Evolutionary conservation across 768 basidiomycete genomes (phyloP), one percentile per base, ranked within the genome.

Genomic region (Pilatotrama ljubarskyi): DNA sequence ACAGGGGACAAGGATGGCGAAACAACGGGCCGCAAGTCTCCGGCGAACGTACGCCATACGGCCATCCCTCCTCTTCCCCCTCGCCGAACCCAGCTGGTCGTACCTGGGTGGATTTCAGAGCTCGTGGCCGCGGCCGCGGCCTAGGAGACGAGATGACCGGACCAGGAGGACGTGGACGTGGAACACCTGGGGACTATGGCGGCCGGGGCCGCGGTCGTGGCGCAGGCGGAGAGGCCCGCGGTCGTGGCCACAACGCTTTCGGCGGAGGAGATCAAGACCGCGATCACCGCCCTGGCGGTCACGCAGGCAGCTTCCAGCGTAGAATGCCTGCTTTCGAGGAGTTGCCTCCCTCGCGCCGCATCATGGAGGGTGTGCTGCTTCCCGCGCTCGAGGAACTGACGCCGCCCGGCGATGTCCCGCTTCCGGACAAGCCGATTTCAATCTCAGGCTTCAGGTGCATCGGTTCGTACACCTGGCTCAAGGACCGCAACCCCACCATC

Each of bases 381-480:
- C 51, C 62, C 9, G 57, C 65, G 4, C 11, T 63, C 11, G 26
- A 54, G 18, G 32, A 40, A 15, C 36, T 66, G 1, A 17, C 26
- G 13, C 54, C 25, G 18, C 62, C 62, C 3, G n/a, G n/a, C n/a
- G 51, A 52, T 37, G 56, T 38, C 22, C 17, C 40, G 24, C 9
- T 20, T 26, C 32, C 25, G 14, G 40, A 51, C 26, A 43, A 54
- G 41, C 46, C 46, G 42, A 58, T 61, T 35, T 35, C 26, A 22
- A n/a, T 64, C 10, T 22, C 62, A 20, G 40, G 84, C 69, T 63
- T 82, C 36, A 68, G 72, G 32, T 77, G 71, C 22, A 63, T 81
- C 32, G 79, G 78, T 0, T 84, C 84, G 0, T 86, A 85, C 69
- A 80, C 79, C 32, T 86, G 84, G 85, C 64, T 73, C 41, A 72